Evolutionary conservation across 257 asterid species (phyloP), one percentile per base, ranked within the genome.

Genomic region (Solanum habrochaites): DNA sequence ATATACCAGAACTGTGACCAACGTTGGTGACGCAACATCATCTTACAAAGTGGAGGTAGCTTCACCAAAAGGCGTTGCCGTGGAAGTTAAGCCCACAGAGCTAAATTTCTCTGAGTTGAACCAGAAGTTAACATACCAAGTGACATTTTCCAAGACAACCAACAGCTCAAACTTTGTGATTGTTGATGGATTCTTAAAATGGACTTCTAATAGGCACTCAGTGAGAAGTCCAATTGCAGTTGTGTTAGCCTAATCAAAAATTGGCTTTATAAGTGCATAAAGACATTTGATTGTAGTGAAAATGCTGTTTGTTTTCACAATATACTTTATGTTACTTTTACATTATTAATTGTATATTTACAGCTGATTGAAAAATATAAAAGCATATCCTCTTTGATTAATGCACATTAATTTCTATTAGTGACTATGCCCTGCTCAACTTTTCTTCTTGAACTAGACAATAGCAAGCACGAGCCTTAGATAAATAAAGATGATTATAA

Each of bases 211-310:
- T 43, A 89, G 40, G 80, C 69, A 87, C 80, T 52, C 88, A 11
- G 94, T 92, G 21, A 88, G 89, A 52, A 90, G 92, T 85, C 93
- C 94, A 2, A 78, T 91, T 62, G 83, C 89, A n/a, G 86, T 86
- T 87, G 80, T n/a, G 47, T 42, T 42, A 2, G 45, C 12, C 18
- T 29, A 14, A 8, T 43, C 25, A 83, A 82, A 52, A 75, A 42
- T 2, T 42, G 11, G 45, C 11, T 42, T 8, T 9, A 42, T 42
- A 42, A 42, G 12, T 42, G 45, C 45, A 42, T 37, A 37, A 37
- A 0, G 7, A 6, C 39, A 37, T 37, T 37, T 5, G 7, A 37
- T 6, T 37, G 39, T 37, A 37, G 7, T 37, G 12, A 42, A 42
- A 42, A 42, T 42, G 45, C 1, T 70, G 16, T 4, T 67, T 35